Evolutionary conservation across 2,329 filamentous ascomycete genomes (phyloP), one percentile per base, ranked within the genome.

Genomic region (Penicillium brasilianum): DNA sequence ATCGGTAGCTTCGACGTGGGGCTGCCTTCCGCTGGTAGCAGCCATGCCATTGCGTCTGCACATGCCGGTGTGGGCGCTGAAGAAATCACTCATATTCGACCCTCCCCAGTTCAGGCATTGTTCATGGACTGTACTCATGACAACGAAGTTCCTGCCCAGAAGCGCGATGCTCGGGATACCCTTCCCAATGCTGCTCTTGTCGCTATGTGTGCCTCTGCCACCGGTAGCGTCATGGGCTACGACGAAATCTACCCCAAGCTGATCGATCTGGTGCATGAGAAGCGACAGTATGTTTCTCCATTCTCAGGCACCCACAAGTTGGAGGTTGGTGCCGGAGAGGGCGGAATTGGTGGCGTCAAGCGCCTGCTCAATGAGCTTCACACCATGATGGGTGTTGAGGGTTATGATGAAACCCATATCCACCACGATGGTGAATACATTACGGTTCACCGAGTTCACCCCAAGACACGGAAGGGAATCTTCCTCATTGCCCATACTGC

Each of bases 51-150:
- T 72, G 71, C 63, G 58, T 71, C 68, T 46, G 75, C 67, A 74
- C 77, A 64, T 57, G 66, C 63, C 55, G 65, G 65, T 18, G 70
- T 63, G 49, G 37, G 71, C 70, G 71, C 71, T 70, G 90, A 94
- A 69, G 85, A 91, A 18, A 84, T 97, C 66, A 90, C 89, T 66
- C 89, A 85, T 63, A 93, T 99, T 76, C 91, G 92, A 67, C 89
- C 90, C n/a, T 91, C 88, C 3, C 92, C 93, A 4, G 90, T 98
- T 0, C 93, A 97, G 67, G 95, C 94, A 0, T 82, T 99, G 0
- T 97, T 99, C 78, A 98, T 98, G 93, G 96, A 99, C 75, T 99
- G 96, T 77, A 99, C 96, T 0, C 95, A 99, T 76, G 95, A 99
- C 79, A 99, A 99, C 70, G 94, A 99, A 79, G 90, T 92, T 2